phyloP scores from a whole-genome alignment of 2,329 filamentous ascomycete genomes.

The Fusarium sp. region DNA sequence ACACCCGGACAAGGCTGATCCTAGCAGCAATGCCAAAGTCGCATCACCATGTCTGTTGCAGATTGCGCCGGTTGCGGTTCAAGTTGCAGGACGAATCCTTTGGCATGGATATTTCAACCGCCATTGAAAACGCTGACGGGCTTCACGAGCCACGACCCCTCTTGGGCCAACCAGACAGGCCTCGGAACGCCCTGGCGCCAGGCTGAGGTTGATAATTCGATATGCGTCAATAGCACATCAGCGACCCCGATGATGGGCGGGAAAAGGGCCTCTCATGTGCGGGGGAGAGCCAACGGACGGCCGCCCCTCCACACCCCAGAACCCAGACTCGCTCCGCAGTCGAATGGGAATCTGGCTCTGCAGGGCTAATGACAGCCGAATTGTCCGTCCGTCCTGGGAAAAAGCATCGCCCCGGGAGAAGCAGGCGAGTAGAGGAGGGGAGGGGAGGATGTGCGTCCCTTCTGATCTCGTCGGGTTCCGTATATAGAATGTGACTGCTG shows the following conservation, averaged over 20 bases:
- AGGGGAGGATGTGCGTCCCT: constrained; percentile 11
- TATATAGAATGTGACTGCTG: constrained; percentile 46
- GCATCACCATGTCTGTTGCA: constrained; percentile 3
- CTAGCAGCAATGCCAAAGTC: constrained; percentile 1
- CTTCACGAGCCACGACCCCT: constrained; percentile 19
- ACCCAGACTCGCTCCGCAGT: constrained; percentile 22
- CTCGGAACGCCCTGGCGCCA: constrained; percentile 19
- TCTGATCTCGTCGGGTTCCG: constrained; percentile 17
- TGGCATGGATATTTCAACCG: constrained; percentile 10
- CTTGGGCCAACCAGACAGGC: constrained; percentile 29
- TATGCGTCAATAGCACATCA: constrained; percentile 41
- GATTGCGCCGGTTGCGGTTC: constrained; percentile 1
- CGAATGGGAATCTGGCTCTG: constrained; percentile 33
- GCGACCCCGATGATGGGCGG: constrained; percentile 12
- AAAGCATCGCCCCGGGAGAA: constrained; percentile 10
- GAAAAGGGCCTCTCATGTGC: constrained; percentile 36
- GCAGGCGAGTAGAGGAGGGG: constrained; percentile 4
- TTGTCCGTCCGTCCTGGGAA: neutral
- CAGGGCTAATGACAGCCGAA: constrained; percentile 24
- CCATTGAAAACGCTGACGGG: constrained; percentile 16
- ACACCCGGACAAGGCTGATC: constrained; percentile 17
- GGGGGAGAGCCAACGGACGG: constrained; percentile 40
- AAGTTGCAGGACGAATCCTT: constrained; percentile 18
- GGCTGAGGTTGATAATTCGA: constrained; percentile 34
- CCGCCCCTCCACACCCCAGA: constrained; percentile 42